Conservation (phyloP, 2,329 filamentous ascomycete species). For the Aspergillus viridinutans region DNA sequence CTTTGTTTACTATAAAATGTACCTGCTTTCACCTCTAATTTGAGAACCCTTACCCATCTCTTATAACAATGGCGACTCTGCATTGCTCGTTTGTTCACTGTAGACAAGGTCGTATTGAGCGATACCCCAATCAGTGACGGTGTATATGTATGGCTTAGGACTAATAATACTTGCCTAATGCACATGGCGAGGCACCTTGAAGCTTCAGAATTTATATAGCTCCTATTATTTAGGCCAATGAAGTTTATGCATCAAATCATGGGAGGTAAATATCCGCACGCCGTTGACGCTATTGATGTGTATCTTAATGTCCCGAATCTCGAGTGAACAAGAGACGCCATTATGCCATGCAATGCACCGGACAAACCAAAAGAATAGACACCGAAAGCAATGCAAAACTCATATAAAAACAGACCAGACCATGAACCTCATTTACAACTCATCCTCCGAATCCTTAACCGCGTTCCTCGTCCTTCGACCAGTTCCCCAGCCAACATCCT, state of each 20-base stretch:
- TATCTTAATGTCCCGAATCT: neutral
- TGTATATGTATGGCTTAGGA: neutral
- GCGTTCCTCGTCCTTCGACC: conserved; percentile 34
- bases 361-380: neutral
- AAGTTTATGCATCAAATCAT: neutral
- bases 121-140: too few species aligned
- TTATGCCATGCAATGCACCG: neutral
- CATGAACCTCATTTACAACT: neutral
- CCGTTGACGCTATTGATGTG: neutral
- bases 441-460: conserved; percentile 18
- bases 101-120: neutral
- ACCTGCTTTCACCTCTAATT: neutral
- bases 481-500: conserved; percentile 31
- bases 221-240: neutral
- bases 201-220: neutral
- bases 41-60: neutral
- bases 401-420: neutral
- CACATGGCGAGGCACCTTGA: neutral
- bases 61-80: neutral
- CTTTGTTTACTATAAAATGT: neutral
- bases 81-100: neutral
- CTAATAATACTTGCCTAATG: neutral
- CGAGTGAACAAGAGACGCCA: neutral
- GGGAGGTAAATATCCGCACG: neutral
- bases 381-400: neutral